Conservation (phyloP, 1,139 yeast genomes). For the Yamadazyma conglobata region DNA sequence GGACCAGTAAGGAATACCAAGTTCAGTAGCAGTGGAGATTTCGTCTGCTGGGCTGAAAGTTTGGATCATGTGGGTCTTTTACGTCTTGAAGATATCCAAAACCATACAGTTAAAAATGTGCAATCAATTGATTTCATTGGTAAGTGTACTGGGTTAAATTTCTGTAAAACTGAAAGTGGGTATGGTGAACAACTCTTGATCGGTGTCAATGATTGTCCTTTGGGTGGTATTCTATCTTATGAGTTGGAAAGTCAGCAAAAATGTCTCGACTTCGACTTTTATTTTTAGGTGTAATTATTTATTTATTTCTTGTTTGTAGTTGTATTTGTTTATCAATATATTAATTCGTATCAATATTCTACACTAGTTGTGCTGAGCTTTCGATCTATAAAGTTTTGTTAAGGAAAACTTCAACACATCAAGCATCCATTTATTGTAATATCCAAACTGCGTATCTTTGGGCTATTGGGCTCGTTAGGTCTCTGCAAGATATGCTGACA, state of each 20-base stretch:
- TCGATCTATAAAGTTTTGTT: too few species aligned
- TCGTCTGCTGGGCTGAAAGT: slow-evolving; percentile 56
- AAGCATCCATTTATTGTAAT: too few species aligned
- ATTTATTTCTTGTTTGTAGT: neutral
- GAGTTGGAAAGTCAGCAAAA: slow-evolving; percentile 34
- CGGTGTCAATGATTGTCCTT: slow-evolving; percentile 54
- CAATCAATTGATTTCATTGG: slow-evolving; percentile 58
- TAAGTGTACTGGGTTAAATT: slow-evolving; percentile 54
- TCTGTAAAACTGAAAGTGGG: slow-evolving; percentile 43
- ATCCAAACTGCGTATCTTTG: too few species aligned
- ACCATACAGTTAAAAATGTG: slow-evolving; percentile 22
- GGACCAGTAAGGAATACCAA: slow-evolving; percentile 54
- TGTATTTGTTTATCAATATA: neutral
- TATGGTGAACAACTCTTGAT: slow-evolving; percentile 47
- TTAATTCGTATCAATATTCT: too few species aligned
- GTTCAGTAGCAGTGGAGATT: slow-evolving; percentile 45
- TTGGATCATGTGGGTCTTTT: slow-evolving; percentile 57
- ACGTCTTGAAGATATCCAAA: slow-evolving; percentile 29
- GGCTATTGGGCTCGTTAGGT: too few species aligned
- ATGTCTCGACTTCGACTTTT: slow-evolving; percentile 42
- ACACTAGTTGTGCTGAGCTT: too few species aligned
- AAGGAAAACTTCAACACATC: too few species aligned
- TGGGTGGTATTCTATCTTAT: slow-evolving; percentile 57
- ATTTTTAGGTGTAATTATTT: slow-evolving; percentile 10
- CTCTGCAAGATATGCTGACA: too few species aligned